These are phyloP conservation scores for Ceriops tagal DNA, from an alignment of 345 rosid species.

Conservation along the genomic window DNA sequence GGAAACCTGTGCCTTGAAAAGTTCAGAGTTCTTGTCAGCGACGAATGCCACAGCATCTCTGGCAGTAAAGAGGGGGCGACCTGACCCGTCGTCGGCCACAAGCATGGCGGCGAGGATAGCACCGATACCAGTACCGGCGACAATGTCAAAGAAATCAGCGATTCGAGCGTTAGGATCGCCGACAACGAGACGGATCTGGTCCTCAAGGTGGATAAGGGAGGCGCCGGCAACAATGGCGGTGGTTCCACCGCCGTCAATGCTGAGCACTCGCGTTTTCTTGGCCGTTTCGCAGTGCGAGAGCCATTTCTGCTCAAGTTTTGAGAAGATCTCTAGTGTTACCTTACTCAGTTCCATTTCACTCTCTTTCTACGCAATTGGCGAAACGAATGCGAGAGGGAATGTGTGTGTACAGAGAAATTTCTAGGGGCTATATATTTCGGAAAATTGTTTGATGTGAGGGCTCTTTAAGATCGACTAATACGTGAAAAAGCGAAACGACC, in stretches of 20 bases:
- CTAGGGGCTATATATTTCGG: no score
- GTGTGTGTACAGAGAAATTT: no score
- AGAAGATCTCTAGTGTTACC: constrained; percentile 87
- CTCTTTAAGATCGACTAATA: no score
- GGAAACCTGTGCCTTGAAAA: constrained; percentile 40
- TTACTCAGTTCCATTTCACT: constrained; percentile 72
- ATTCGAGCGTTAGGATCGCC: constrained; percentile 65
- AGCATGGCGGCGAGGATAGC: constrained; percentile 72
- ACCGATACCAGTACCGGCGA: constrained; percentile 88
- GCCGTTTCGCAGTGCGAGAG: constrained; percentile 70
- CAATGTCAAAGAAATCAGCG: constrained; percentile 83
- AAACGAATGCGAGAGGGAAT: no score
- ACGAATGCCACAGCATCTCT: constrained; percentile 59
- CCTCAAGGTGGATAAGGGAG: constrained; percentile 67
- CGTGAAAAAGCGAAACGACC: not conserved
- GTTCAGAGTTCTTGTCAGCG: constrained; percentile 42
- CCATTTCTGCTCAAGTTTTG: constrained; percentile 86
- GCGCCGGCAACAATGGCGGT: constrained; percentile 64
- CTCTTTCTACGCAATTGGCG: not conserved
- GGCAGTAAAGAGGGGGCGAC: constrained; percentile 70
- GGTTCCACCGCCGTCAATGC: constrained; percentile 90
- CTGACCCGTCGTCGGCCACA: constrained; percentile 66
- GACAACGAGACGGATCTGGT: constrained; percentile 77
- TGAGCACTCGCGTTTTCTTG: constrained; percentile 65
- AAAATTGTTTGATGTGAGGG: no score